Evolutionary conservation across 1,139 yeast species (phyloP).

Genomic region (Wickerhamomyces sp.): DNA sequence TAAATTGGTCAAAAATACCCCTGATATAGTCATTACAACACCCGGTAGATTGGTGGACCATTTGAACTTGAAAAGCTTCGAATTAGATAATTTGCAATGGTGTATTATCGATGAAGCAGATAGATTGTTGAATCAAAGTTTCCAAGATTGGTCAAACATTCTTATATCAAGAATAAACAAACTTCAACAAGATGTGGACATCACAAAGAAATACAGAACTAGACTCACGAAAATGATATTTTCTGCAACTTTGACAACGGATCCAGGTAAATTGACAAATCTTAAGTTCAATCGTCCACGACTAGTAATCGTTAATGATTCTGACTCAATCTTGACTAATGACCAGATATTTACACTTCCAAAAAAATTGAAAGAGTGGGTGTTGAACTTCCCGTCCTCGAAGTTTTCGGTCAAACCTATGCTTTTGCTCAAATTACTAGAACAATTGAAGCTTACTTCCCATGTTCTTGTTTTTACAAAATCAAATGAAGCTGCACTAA

Average conservation of each 20-base stretch:
- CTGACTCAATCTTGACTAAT: slow-evolving; percentile 35
- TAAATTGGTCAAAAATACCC: slow-evolving; percentile 42
- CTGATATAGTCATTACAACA: slow-evolving; percentile 79
- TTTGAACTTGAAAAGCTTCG: slow-evolving; percentile 35
- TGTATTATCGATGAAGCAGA: slow-evolving; percentile 95
- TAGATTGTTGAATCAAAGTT: slow-evolving; percentile 79
- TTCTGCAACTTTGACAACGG: slow-evolving; percentile 91
- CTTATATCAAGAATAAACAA: slow-evolving; percentile 48
- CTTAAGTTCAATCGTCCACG: slow-evolving; percentile 66
- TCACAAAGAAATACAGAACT: slow-evolving; percentile 30
- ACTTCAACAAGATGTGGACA: slow-evolving; percentile 23
- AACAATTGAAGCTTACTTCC: slow-evolving; percentile 22
- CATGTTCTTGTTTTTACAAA: slow-evolving; percentile 67
- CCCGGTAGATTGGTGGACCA: slow-evolving; percentile 97
- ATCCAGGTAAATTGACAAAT: slow-evolving; percentile 77
- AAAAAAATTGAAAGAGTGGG: slow-evolving; percentile 44
- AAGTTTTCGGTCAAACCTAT: slow-evolving; percentile 70
- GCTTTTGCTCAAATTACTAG: slow-evolving; percentile 52
- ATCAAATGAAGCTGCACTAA: slow-evolving; percentile 80
- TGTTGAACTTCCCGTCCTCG: slow-evolving; percentile 47
- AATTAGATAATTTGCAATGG: slow-evolving; percentile 50
- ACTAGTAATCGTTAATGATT: slow-evolving; percentile 64
- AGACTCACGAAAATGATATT: slow-evolving; percentile 61
- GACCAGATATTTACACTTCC: slow-evolving; percentile 55
- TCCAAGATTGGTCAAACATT: slow-evolving; percentile 86